Conservation (phyloP, 192 early-diverging fungal genomes). For the Coemansia sp. region DNA sequence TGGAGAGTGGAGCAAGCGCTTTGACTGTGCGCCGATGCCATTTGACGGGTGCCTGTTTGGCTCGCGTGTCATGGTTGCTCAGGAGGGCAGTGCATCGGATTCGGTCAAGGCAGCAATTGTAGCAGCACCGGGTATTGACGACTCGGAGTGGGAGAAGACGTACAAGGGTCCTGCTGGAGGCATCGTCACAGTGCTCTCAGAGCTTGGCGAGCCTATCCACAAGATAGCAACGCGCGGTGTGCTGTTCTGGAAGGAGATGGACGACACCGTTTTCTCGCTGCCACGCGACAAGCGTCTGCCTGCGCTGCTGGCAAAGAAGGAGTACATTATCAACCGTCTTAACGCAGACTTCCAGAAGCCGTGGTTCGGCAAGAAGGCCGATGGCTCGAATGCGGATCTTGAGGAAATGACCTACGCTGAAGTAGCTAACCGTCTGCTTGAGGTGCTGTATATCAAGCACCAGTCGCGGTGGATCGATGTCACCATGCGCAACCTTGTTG, state of each 20-base stretch:
- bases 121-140: slow-evolving; percentile 80
- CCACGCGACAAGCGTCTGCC: slow-evolving; percentile 86
- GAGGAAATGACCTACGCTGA: slow-evolving; percentile 95
- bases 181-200: slow-evolving; percentile 90
- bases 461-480: slow-evolving; percentile 85
- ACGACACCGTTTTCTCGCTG: slow-evolving; percentile 85
- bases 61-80: slow-evolving; percentile 93
- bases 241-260: slow-evolving; percentile 90
- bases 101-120: slow-evolving; percentile 89
- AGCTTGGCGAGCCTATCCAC: slow-evolving; percentile 96
- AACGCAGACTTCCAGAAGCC: slow-evolving; percentile 94
- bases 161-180: slow-evolving; percentile 88
- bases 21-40: slow-evolving; percentile 90
- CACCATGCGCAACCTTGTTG: slow-evolving; percentile 77
- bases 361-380: slow-evolving; percentile 89
- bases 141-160: slow-evolving; percentile 89
- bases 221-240: slow-evolving; percentile 95
- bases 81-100: slow-evolving; percentile 79
- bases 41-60: slow-evolving; percentile 92
- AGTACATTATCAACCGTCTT: slow-evolving; percentile 87
- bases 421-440: slow-evolving; percentile 78
- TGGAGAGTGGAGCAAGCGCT: slow-evolving; percentile 85
- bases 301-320: slow-evolving; percentile 81
- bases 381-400: slow-evolving; percentile 73
- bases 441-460: slow-evolving; percentile 76